phyloP scores from a whole-genome alignment of 2,329 filamentous ascomycete species.

The Arthrinium puccinioides region DNA sequence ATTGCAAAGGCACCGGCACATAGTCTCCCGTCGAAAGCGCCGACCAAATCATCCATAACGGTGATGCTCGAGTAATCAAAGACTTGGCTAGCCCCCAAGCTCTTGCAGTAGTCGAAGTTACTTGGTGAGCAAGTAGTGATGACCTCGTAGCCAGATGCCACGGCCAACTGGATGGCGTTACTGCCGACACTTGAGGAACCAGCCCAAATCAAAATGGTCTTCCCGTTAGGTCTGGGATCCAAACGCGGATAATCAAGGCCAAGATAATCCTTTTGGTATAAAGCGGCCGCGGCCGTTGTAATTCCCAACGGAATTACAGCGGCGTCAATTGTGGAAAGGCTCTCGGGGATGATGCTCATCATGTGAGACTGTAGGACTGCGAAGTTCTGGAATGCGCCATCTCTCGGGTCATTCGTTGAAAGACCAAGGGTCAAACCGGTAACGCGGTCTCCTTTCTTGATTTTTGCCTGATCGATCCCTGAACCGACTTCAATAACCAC shows the following conservation, averaged over 20 bases:
- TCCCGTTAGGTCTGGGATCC: constrained; percentile 8
- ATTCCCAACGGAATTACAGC: constrained; percentile 17
- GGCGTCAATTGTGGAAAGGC: constrained; percentile 12
- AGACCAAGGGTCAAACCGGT: constrained; percentile 9
- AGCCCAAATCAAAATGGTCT: constrained; percentile 36
- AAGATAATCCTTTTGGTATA: constrained; percentile 15
- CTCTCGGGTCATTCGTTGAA: constrained; percentile 4
- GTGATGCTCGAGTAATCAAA: constrained; percentile 32
- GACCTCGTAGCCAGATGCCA: constrained; percentile 35
- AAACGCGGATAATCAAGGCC: constrained; percentile 7
- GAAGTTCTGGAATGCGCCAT: constrained; percentile 21
- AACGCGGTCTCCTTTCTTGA: constrained; percentile 26
- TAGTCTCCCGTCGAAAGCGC: constrained; percentile 11
- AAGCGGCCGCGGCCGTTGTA: constrained; percentile 15
- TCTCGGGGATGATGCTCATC: constrained; percentile 10
- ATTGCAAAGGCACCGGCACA: constrained; percentile 14
- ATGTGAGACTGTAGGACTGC: constrained; percentile 4
- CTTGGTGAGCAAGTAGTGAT: constrained; percentile 28
- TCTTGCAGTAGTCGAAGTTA: constrained; percentile 30
- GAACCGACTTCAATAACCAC: constrained; percentile 20
- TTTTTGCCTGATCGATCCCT: constrained; percentile 6
- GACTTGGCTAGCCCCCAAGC: constrained; percentile 30
- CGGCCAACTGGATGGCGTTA: constrained; percentile 38
- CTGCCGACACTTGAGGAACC: constrained; percentile 38
- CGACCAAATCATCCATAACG: constrained; percentile 20